Conservation (phyloP, 1,284 basidiomycete species). For the Rhodofomes roseus region DNA sequence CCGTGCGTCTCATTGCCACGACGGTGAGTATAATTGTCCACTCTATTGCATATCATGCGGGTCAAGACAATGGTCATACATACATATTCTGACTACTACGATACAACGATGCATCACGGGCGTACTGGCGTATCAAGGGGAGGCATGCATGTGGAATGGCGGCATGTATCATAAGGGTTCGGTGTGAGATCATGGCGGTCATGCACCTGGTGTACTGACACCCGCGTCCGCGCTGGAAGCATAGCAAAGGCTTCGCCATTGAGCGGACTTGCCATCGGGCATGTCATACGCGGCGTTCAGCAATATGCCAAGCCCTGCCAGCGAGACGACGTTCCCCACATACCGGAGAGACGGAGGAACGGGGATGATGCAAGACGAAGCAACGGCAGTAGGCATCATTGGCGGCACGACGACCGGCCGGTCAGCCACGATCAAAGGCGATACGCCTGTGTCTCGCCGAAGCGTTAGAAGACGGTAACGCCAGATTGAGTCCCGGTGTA, state of each 20-base stretch:
- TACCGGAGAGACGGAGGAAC: conserved; percentile 5
- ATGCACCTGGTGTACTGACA: conserved; percentile 1
- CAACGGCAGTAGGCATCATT: conserved; percentile 9
- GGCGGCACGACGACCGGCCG: conserved; percentile 1
- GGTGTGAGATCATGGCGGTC: not conserved
- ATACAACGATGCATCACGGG: not conserved
- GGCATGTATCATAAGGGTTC: not conserved
- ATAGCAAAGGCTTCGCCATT: not conserved
- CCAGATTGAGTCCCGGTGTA: conserved; percentile 80
- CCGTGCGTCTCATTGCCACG: not conserved
- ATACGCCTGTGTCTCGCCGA: conserved; percentile 14
- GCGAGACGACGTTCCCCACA: not conserved
- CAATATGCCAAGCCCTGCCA: not conserved
- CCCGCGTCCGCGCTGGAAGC: not conserved
- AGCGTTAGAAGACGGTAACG: conserved; percentile 70
- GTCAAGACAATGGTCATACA: not conserved
- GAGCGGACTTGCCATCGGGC: conserved; percentile 1
- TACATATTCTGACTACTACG: not conserved
- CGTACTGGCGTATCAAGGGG: not conserved
- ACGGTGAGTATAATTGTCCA: no score
- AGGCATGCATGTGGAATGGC: not conserved
- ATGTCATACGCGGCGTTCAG: not conserved
- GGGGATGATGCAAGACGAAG: conserved; percentile 20
- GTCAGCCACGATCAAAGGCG: conserved; percentile 10
- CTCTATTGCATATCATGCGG: not conserved